Conservation (phyloP, 2,329 filamentous ascomycete species). For the Herpotrichia juniperi region DNA sequence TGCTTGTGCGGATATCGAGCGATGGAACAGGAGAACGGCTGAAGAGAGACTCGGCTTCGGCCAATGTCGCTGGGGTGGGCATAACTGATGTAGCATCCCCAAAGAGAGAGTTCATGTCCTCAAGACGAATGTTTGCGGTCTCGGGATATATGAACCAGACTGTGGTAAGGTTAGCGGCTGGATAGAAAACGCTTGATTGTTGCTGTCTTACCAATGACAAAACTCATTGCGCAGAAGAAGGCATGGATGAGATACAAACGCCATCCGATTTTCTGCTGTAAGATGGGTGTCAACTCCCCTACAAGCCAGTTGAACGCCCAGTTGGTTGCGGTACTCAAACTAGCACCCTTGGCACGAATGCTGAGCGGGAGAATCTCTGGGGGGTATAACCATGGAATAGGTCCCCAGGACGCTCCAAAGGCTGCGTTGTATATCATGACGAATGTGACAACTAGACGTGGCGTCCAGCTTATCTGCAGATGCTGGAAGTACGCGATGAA, state of each 20-base stretch:
- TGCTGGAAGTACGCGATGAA: conserved; percentile 95
- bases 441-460: conserved; percentile 84
- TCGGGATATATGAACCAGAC: conserved; percentile 98
- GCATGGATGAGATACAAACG: conserved; percentile 93
- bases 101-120: conserved; percentile 96
- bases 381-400: conserved; percentile 97
- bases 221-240: conserved; percentile 94
- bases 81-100: conserved; percentile 88
- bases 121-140: conserved; percentile 90
- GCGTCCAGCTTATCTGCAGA: conserved; percentile 79
- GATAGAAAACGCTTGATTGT: neutral
- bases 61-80: conserved; percentile 76
- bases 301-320: conserved; percentile 99
- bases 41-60: conserved; percentile 83
- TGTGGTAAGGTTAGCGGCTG: conserved; percentile 48
- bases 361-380: conserved; percentile 98
- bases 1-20: conserved; percentile 68
- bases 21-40: conserved; percentile 80
- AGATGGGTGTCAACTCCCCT: conserved; percentile 89
- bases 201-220: conserved; percentile 81
- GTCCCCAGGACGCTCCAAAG: conserved; percentile 97
- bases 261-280: conserved; percentile 93
- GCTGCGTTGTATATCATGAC: conserved; percentile 99
- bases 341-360: conserved; percentile 95
- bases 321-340: conserved; percentile 93